A percentile compares a stretch with the other conserved stretches of the same genome.
These are phyloP conservation scores for Schizophyllum commune DNA, from an alignment of 1,284 basidiomycete genomes.

Conservation along the genomic window DNA sequence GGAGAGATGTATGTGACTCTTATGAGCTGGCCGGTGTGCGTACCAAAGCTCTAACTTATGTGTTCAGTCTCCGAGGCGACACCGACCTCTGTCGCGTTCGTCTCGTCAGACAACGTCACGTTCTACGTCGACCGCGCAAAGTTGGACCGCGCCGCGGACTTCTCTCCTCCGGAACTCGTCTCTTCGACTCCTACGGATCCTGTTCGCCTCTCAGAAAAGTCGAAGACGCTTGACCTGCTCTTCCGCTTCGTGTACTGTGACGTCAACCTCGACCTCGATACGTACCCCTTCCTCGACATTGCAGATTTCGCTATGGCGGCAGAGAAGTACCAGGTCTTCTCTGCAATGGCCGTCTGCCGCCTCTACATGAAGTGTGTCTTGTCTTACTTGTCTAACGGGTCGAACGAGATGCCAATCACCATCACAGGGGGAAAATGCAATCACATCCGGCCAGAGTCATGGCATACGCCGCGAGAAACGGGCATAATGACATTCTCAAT, in stretches of 20 bases:
- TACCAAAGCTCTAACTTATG: too few species aligned
- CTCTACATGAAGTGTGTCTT: conserved; percentile 20
- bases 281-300: conserved; percentile 15
- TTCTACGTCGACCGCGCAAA: conserved; percentile 16
- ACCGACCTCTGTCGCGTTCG: conserved; percentile 6
- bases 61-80: too few species aligned
- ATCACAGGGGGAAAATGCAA: too few species aligned
- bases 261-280: conserved; percentile 20
- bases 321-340: conserved; percentile 24
- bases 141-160: conserved; percentile 13
- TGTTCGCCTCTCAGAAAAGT: conserved; percentile 17
- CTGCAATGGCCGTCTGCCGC: conserved; percentile 21
- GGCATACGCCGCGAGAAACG: conserved; percentile 19
- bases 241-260: conserved; percentile 21
- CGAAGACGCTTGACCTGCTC: conserved; percentile 17
- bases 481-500: conserved; percentile 15
- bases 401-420: too few species aligned
- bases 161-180: conserved; percentile 11
- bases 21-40: too few species aligned
- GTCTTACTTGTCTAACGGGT: too few species aligned
- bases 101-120: conserved; percentile 13
- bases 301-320: conserved; percentile 21
- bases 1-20: too few species aligned
- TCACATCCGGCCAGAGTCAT: conserved; percentile 16
- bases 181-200: conserved; percentile 9